These are phyloP conservation scores for Ceratocystis cubensis DNA, from an alignment of 2,329 filamentous ascomycete species.

Conservation along the genomic window DNA sequence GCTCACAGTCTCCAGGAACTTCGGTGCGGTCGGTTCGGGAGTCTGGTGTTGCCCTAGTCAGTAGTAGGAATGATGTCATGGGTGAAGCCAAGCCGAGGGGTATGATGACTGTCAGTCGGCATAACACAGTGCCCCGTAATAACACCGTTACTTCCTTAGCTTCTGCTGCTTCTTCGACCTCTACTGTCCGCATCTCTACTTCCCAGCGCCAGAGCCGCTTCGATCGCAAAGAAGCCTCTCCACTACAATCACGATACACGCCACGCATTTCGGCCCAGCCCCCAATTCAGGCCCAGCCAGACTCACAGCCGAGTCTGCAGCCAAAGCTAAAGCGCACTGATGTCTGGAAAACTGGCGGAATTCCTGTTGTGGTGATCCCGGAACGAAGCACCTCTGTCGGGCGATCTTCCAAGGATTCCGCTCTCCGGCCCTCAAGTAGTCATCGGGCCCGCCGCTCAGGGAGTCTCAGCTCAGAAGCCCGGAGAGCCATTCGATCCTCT, in stretches of 20 bases:
- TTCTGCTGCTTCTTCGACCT: neutral
- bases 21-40: conserved; percentile 34
- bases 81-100: neutral
- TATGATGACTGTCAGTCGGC: neutral
- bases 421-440: conserved; percentile 50
- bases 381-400: conserved; percentile 44
- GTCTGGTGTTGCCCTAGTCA: conserved; percentile 29
- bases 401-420: conserved; percentile 36
- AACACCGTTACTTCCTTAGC: conserved; percentile 10
- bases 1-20: conserved; percentile 31
- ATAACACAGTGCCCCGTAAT: neutral
- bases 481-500: neutral
- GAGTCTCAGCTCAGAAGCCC: conserved; percentile 27
- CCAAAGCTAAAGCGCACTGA: conserved; percentile 30
- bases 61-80: conserved; percentile 14
- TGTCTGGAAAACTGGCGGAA: conserved; percentile 45
- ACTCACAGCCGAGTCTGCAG: conserved; percentile 27
- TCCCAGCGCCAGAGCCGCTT: neutral
- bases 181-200: neutral
- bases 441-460: conserved; percentile 41
- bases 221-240: conserved; percentile 9
- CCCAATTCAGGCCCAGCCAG: conserved; percentile 19
- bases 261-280: neutral
- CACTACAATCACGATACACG: conserved; percentile 4
- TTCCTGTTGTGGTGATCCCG: conserved; percentile 51